Percentiles rank a stretch among this genome's conserved stretches.
These are phyloP conservation scores for Colletotrichum eremochloae DNA, from an alignment of 2,329 filamentous ascomycete species.

Conservation along the genomic window DNA sequence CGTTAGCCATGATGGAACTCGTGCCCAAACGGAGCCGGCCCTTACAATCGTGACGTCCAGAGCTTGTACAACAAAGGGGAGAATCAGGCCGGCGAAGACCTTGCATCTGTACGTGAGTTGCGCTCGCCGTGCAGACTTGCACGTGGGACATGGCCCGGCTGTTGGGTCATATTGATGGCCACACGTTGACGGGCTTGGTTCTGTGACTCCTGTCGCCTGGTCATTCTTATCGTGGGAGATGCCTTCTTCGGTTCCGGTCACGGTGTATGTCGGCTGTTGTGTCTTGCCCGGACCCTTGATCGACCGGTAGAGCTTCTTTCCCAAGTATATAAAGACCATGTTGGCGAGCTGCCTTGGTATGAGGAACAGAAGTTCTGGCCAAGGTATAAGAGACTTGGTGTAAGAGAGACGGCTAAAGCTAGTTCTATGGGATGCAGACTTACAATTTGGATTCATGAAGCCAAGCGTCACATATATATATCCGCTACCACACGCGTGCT, in stretches of 20 bases:
- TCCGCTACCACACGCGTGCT: not conserved
- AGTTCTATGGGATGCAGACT: not conserved
- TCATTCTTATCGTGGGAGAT: conserved; percentile 5
- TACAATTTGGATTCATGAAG: not conserved
- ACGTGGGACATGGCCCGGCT: conserved; percentile 46
- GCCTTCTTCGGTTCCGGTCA: not conserved
- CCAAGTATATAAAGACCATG: conserved; percentile 39
- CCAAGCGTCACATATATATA: conserved; percentile 8
- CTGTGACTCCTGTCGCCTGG: not conserved
- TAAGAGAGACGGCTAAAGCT: not conserved
- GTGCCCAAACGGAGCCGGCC: not conserved
- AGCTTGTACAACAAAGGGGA: conserved; percentile 72
- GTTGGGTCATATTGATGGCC: conserved; percentile 18
- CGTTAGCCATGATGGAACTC: not conserved
- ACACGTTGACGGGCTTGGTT: conserved; percentile 7
- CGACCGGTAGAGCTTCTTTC: conserved; percentile 29
- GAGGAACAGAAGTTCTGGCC: not conserved
- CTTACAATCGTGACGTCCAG: conserved; percentile 73
- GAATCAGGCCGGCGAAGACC: conserved; percentile 68
- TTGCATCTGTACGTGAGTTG: conserved; percentile 66
- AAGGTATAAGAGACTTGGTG: not conserved
- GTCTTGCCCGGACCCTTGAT: conserved; percentile 12
- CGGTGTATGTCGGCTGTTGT: not conserved
- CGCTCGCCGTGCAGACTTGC: conserved; percentile 51
- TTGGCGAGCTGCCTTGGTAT: not conserved